These are phyloP conservation scores for Cladophialophora psammophila DNA, from an alignment of 2,329 filamentous ascomycete species.

Conservation along the genomic window DNA sequence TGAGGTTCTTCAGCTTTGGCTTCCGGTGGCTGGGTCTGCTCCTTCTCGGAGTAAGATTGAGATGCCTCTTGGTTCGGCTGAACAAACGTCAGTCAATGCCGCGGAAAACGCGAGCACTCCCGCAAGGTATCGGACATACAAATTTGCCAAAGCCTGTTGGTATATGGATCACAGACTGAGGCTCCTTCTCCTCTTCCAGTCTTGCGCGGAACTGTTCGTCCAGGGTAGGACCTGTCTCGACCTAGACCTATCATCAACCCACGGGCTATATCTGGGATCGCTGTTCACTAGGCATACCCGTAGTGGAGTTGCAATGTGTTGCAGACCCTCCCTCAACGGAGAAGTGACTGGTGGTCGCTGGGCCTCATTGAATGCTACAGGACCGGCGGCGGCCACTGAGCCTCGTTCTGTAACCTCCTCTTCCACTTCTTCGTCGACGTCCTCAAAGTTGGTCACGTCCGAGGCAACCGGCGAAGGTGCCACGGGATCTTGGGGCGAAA, in stretches of 20 bases:
- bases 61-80: constrained; percentile 26
- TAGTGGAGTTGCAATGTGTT: constrained; percentile 27
- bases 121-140: constrained; percentile 17
- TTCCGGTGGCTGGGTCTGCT: neutral
- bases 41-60: constrained; percentile 10
- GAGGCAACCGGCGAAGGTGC: constrained; percentile 69
- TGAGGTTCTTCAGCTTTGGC: constrained; percentile 13
- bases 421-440: constrained; percentile 80
- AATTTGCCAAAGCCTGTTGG: constrained; percentile 83
- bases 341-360: constrained; percentile 25
- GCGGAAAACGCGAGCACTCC: neutral
- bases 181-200: constrained; percentile 71
- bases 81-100: constrained; percentile 7
- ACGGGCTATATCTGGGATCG: neutral
- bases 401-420: constrained; percentile 43
- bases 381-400: constrained; percentile 22
- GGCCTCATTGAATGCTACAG: constrained; percentile 10
- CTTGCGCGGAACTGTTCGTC: constrained; percentile 41
- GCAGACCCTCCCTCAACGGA: constrained; percentile 23
- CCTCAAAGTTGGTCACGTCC: constrained; percentile 72
- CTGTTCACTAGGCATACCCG: constrained; percentile 21
- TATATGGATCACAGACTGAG: constrained; percentile 89
- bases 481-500: constrained; percentile 64
- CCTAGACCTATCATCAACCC: constrained; percentile 41
- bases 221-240: constrained; percentile 54